phyloP scores from a whole-genome alignment of 1,284 basidiomycete genomes.

The Malassezia sp. region DNA sequence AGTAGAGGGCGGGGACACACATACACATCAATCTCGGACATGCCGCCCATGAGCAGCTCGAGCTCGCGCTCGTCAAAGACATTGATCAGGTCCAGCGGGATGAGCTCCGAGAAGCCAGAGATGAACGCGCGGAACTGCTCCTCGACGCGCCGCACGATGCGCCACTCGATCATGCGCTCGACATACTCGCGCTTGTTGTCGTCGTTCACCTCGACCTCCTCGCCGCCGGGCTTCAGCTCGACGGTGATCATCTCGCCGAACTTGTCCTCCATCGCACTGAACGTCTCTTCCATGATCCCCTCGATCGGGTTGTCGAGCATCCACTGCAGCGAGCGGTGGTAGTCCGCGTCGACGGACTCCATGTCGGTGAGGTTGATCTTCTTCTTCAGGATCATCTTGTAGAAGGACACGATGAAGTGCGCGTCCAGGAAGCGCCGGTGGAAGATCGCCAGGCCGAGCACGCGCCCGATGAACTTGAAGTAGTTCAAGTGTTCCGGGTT shows the following conservation, averaged over 20 bases:
- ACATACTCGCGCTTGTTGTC: slow-evolving; percentile 99
- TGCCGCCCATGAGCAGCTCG: slow-evolving; percentile 83
- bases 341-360: slow-evolving; percentile 46
- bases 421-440: slow-evolving; percentile 96
- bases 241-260: slow-evolving; percentile 93
- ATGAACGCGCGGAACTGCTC: slow-evolving; percentile 94
- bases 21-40: slow-evolving; percentile 91
- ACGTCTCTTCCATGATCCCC: slow-evolving; percentile 45
- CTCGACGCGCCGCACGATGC: slow-evolving; percentile 78
- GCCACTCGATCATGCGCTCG: slow-evolving; percentile 82
- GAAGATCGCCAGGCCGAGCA: slow-evolving; percentile 90
- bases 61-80: slow-evolving; percentile 97
- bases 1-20: too few relatives aligned
- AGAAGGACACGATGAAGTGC: slow-evolving; percentile 97
- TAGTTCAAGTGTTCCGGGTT: slow-evolving; percentile 99
- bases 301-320: slow-evolving; percentile 55
- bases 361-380: slow-evolving; percentile 44
- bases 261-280: slow-evolving; percentile 69
- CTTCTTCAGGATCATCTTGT: slow-evolving; percentile 70
- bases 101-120: slow-evolving; percentile 85
- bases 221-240: slow-evolving; percentile 78
- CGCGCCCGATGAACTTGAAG: slow-evolving; percentile 97
- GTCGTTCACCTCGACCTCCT: slow-evolving; percentile 75
- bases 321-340: slow-evolving; percentile 86
- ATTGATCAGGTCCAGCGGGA: slow-evolving; percentile 85